These are phyloP conservation scores for Sphaerulina populicola DNA, from an alignment of 2,329 filamentous ascomycete genomes.

Conservation along the genomic window DNA sequence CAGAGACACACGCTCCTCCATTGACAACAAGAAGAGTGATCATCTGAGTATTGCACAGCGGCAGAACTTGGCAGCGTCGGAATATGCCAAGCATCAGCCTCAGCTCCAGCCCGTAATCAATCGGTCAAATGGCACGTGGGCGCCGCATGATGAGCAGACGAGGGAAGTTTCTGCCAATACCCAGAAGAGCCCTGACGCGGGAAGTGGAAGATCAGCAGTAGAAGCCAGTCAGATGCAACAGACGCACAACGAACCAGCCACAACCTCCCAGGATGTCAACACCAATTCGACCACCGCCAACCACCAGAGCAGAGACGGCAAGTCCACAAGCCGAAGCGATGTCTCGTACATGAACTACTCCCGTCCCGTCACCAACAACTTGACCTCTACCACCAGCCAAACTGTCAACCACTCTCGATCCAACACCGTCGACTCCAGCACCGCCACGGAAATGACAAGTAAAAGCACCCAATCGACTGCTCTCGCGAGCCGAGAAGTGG, in stretches of 20 bases:
- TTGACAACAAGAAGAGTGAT: constrained; percentile 1
- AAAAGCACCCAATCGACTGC: background rate
- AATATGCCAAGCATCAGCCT: background rate
- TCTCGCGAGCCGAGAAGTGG: background rate
- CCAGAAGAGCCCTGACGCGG: background rate
- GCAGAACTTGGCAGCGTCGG: background rate
- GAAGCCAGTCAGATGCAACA: background rate
- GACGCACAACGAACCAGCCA: background rate
- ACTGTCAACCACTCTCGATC: background rate
- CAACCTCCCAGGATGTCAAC: background rate
- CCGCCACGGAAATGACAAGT: background rate
- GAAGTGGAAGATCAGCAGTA: background rate
- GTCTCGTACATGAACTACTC: constrained; percentile 2
- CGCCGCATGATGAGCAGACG: background rate
- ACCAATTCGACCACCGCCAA: background rate
- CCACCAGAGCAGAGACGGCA: background rate
- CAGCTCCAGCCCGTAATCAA: background rate
- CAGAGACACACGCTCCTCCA: background rate
- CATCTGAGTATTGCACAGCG: background rate
- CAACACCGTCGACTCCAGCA: background rate
- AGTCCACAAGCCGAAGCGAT: too few species aligned
- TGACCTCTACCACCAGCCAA: background rate
- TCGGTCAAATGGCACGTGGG: background rate
- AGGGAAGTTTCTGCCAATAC: background rate
- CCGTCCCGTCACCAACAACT: background rate